Evolutionary conservation across 257 asterid genomes (phyloP).

Genomic region (Penstemon newberryi): DNA sequence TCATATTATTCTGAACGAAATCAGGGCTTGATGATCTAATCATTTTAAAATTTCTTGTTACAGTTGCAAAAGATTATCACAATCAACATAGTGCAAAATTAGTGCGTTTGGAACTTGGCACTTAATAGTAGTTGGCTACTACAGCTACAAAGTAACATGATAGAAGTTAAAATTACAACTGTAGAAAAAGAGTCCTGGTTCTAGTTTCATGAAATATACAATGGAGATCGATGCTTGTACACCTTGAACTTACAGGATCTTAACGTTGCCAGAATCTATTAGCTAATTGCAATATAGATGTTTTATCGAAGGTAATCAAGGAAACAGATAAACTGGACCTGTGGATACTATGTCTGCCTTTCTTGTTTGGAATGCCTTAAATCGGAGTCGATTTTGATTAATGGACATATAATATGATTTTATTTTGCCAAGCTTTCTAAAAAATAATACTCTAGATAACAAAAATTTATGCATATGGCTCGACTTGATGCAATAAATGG

Average conservation of each 20-base stretch:
- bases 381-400: too few relatives aligned
- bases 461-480: too few relatives aligned
- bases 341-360: too few relatives aligned
- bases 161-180: not conserved
- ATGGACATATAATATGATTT: too few relatives aligned
- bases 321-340: not conserved
- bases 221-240: not conserved
- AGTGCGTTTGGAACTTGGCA: not conserved
- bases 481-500: too few relatives aligned
- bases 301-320: not conserved
- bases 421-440: too few relatives aligned
- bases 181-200: not conserved
- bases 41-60: not conserved
- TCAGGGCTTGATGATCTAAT: not conserved
- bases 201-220: not conserved
- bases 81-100: not conserved
- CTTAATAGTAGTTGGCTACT: not conserved
- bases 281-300: not conserved
- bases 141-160: not conserved
- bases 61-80: not conserved
- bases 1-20: not conserved
- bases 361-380: too few relatives aligned
- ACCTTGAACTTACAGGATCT: not conserved
- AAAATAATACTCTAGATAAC: too few relatives aligned
- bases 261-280: not conserved